Conservation (phyloP, 176 grass and related monocot species). For the Musa acuminata region DNA sequence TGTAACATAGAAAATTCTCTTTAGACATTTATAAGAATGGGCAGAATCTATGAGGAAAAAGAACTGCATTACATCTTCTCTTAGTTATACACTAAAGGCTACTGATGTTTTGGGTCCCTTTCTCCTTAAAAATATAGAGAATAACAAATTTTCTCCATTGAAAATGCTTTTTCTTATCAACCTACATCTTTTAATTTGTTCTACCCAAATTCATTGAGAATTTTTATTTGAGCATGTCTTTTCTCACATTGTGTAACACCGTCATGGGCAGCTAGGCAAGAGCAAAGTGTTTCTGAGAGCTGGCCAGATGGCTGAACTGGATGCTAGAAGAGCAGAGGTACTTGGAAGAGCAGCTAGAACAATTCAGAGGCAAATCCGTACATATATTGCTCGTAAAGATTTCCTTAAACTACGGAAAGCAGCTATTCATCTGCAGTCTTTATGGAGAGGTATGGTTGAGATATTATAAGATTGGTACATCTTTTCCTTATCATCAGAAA, state of each 20-base stretch:
- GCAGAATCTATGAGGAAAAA: neutral
- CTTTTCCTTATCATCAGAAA: neutral
- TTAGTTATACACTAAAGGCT: neutral
- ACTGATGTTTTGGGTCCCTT: neutral
- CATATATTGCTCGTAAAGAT: constrained; percentile 68
- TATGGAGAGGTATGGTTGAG: constrained; percentile 61
- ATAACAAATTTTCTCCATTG: neutral
- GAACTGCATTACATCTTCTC: neutral
- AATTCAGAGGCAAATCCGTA: constrained; percentile 68
- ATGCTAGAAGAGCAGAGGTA: constrained; percentile 89
- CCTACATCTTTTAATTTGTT: neutral
- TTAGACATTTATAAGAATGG: neutral
- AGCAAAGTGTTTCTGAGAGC: constrained; percentile 94
- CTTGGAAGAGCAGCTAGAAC: constrained; percentile 67
- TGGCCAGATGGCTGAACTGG: constrained; percentile 98
- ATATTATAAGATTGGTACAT: neutral
- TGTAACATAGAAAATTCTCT: neutral
- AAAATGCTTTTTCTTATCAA: neutral
- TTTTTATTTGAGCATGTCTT: neutral
- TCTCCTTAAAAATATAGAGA: constrained; percentile 2
- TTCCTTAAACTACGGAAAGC: constrained; percentile 46
- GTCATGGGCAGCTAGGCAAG: constrained; percentile 59
- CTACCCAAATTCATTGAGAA: neutral
- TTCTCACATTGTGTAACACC: neutral
- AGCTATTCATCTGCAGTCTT: constrained; percentile 55